phyloP scores from a whole-genome alignment of 306 rosid species.

The Trifolium fragiferum region DNA sequence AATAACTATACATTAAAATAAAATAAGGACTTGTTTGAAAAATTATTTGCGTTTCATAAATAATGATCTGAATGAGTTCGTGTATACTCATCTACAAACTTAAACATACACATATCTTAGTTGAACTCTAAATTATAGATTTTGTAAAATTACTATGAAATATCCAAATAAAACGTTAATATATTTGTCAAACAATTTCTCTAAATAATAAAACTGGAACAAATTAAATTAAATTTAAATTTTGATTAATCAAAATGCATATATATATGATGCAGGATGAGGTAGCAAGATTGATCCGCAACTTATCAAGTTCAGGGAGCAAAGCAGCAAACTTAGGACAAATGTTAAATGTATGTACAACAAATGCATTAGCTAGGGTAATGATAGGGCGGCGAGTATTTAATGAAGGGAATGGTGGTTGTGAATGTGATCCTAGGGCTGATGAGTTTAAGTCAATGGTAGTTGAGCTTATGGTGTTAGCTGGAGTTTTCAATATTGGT shows the following conservation, averaged over 20 bases:
- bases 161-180: too few species aligned
- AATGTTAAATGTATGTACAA: conserved; percentile 63
- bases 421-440: conserved; percentile 51
- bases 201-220: too few species aligned
- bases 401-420: conserved; percentile 46
- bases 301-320: conserved; percentile 51
- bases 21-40: too few species aligned
- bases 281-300: conserved; percentile 51
- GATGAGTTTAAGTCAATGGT: conserved; percentile 78
- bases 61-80: too few species aligned
- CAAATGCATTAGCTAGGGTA: conserved; percentile 66
- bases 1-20: too few species aligned
- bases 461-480: conserved; percentile 66
- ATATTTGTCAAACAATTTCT: neutral
- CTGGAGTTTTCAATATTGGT: conserved; percentile 71
- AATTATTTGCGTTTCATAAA: too few species aligned
- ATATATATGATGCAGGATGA: conserved; percentile 61
- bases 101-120: too few species aligned
- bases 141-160: too few species aligned
- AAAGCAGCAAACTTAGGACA: conserved; percentile 58
- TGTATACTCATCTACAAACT: too few species aligned
- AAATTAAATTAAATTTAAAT: too few species aligned
- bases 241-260: neutral
- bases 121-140: too few species aligned
- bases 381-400: conserved; percentile 74